Base-by-base conservation (phyloP, 805 yeast species). In the Sungouiozyma ichnusensis region DNA sequence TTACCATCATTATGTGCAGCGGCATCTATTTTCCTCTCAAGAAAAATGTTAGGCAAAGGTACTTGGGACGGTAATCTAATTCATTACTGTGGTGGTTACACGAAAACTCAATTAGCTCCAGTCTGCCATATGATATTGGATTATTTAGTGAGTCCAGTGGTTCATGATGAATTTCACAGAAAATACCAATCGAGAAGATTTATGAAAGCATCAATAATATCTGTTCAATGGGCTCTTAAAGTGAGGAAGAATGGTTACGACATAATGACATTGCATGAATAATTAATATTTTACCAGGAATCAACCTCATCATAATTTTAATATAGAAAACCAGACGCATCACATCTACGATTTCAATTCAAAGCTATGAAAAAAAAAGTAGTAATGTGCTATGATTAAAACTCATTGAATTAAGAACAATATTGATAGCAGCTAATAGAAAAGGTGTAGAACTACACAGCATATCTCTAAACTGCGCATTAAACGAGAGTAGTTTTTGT, bases 51-150 rank as follows among this genome's bases (percentile, higher is more conserved):
- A 50, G 81, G 81, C 16, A 78, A 68, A 39, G 68, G 70, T 2
- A 79, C 78, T 29, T 88, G 97, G 97, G 79, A 79, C 57, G 82
- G 83, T 7, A 88, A 87, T 63, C 68, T 90, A 50, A 78, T 85
- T 38, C 95, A 86, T 58, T 92, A 90, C 62, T 79, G 92, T 17
- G 97, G 97, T 29, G 97, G 94, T 9, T 85, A 84, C 62, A 74
- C 79, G 17, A 84, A 80, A 48, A 73, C 69, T 35, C 87, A 83
- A 52, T 63, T 92, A 62, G 71, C 72, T 48, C 84, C 85, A 33
- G 79, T 86, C 41, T 74, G 84, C 44, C 79, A 77, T 48, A 71
- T 81, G 68, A 75, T 90, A 48, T 72, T 85, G 61, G 84, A 81
- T 57, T 90, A 85, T 60, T 63, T 83, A 48, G 76, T 79, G 35